Evolutionary conservation across 257 asterid species (phyloP).

Genomic region (Verbascum thapsus): DNA sequence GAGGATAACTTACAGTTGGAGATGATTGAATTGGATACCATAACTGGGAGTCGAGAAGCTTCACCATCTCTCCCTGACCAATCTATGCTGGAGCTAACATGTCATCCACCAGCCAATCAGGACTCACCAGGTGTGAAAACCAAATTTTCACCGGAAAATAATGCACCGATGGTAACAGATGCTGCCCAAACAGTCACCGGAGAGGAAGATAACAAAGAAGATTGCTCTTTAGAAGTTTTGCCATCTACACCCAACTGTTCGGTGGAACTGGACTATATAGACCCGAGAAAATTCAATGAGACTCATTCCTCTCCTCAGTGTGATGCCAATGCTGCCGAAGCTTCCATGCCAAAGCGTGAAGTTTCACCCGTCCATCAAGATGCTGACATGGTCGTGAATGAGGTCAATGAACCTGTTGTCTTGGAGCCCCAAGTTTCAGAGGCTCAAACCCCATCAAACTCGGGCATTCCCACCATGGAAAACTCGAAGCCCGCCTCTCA

Average conservation of each 20-base stretch:
- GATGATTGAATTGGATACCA: slow-evolving; percentile 63
- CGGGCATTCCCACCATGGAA: too few relatives aligned
- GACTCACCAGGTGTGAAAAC: slow-evolving; percentile 32
- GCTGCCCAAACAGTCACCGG: slow-evolving; percentile 29
- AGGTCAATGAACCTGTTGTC: slow-evolving; percentile 33
- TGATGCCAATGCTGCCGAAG: slow-evolving; percentile 21
- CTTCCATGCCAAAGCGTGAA: slow-evolving; percentile 18
- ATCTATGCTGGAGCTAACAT: slow-evolving; percentile 43
- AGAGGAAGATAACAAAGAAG: slow-evolving; percentile 39
- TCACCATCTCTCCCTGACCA: slow-evolving; percentile 49
- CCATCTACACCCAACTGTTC: slow-evolving; percentile 35
- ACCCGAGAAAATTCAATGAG: slow-evolving; percentile 23
- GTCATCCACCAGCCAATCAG: slow-evolving; percentile 32
- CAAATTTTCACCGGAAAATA: slow-evolving; percentile 30
- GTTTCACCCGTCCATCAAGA: too few relatives aligned
- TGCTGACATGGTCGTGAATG: slow-evolving; percentile 27
- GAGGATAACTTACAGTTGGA: slow-evolving; percentile 57
- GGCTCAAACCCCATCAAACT: slow-evolving; percentile 3
- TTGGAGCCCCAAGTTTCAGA: slow-evolving; percentile 26
- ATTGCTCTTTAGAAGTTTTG: slow-evolving; percentile 34
- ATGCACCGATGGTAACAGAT: slow-evolving; percentile 29
- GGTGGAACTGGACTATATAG: slow-evolving; percentile 26
- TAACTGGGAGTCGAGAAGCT: slow-evolving; percentile 63
- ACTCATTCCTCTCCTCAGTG: slow-evolving; percentile 16
- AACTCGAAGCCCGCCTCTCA: slow-evolving; percentile 26